A percentile compares a stretch with the other conserved stretches of the same genome.
Evolutionary conservation across 129 eudicot genomes (phyloP).

Genomic region (Centaurea solstitialis): DNA sequence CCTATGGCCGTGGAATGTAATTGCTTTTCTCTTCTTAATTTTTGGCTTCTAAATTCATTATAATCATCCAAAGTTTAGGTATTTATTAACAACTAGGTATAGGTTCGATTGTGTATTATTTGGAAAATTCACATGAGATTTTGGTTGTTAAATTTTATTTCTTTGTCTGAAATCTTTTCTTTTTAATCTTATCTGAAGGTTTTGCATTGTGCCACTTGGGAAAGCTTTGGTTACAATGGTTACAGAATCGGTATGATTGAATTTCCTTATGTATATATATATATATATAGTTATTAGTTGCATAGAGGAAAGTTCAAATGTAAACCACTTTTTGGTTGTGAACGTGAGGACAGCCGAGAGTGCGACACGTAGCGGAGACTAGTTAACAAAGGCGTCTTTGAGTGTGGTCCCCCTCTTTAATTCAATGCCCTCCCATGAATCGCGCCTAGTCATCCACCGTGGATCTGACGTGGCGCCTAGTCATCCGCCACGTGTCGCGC

Average conservation of each 20-base stretch:
- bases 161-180: conserved; percentile 25
- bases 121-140: conserved; percentile 1
- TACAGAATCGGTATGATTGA: conserved; percentile 53
- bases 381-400: too few relatives aligned
- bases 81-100: background rate
- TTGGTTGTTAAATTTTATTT: background rate
- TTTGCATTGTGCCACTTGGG: conserved; percentile 79
- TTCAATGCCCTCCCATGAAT: too few relatives aligned
- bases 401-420: too few relatives aligned
- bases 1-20: conserved; percentile 83
- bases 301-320: too few relatives aligned
- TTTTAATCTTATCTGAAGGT: conserved; percentile 39
- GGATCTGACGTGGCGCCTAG: too few relatives aligned
- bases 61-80: background rate
- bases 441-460: too few relatives aligned
- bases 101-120: background rate
- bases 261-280: background rate
- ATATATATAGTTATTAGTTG: too few relatives aligned
- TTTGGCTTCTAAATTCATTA: background rate
- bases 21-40: background rate
- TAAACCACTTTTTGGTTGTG: too few relatives aligned
- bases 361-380: too few relatives aligned
- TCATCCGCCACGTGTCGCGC: too few relatives aligned
- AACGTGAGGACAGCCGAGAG: too few relatives aligned
- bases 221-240: conserved; percentile 54